A percentile compares a stretch with the other conserved stretches of the same genome.
Conservation (phyloP, 2,329 filamentous ascomycete genomes). For the Graphiopsis chlorocephala region DNA sequence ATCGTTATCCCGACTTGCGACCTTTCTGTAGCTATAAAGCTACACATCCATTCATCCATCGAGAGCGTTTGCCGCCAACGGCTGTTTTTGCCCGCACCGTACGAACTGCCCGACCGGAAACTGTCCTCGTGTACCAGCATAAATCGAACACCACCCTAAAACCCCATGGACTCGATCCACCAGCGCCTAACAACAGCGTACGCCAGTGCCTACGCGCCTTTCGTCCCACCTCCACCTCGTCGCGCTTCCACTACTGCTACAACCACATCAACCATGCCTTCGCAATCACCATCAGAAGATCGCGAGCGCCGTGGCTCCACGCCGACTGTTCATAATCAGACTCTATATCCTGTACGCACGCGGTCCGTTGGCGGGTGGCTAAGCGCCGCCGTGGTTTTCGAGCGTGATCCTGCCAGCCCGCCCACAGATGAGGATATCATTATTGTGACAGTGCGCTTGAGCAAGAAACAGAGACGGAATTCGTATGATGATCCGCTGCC, state of each 20-base stretch:
- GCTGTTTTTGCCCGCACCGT: not conserved
- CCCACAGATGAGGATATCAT: conserved; percentile 24
- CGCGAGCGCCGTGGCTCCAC: not conserved
- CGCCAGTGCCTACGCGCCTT: conserved; percentile 2
- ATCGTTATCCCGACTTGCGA: not conserved
- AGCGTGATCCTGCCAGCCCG: not conserved
- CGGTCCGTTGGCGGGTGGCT: conserved; percentile 6
- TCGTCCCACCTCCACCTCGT: not conserved
- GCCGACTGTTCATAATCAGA: not conserved
- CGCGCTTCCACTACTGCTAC: not conserved
- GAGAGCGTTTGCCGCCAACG: not conserved
- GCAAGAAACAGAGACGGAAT: not conserved
- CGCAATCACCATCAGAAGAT: not conserved
- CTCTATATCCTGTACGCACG: not conserved
- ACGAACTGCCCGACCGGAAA: not conserved
- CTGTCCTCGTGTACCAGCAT: not conserved
- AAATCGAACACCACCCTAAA: not conserved
- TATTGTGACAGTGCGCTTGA: conserved; percentile 28
- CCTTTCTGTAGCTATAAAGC: not conserved
- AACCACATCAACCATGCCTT: not conserved
- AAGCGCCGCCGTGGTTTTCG: not conserved
- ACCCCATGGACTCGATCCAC: not conserved
- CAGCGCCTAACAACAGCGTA: not conserved
- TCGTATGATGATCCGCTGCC: conserved; percentile 15
- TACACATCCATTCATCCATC: not conserved